Evolutionary conservation across 2,329 filamentous ascomycete genomes (phyloP), one percentile per base, ranked within the genome.

Genomic region (Sporothrix inflata): DNA sequence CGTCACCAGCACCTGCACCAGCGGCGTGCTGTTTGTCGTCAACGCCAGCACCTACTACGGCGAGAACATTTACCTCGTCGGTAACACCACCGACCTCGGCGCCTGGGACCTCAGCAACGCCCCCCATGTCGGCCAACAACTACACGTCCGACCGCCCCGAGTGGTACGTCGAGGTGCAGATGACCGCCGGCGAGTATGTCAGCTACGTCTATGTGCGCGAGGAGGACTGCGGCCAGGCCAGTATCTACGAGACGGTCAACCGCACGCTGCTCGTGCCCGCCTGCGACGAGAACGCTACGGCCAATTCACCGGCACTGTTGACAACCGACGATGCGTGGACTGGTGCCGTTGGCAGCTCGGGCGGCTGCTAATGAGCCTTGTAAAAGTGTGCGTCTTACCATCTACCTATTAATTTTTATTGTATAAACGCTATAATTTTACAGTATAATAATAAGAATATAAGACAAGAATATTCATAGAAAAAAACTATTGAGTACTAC

Each of bases 161-260:
- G 6, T 94, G 91, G 91, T 84, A 81, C 66, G 84, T 80, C 0
- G 86, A 85, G 0, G 78, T 92, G 42, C 82, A 81, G 1, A 79
- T 94, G 19, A 79, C 83, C 0, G 83, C 88, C 0, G 90, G 90
- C 2, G 83, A 83, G 67, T 80, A 79, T 3, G 82, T 93, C 57
- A 77, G 88, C 81, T 93, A 92, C 79, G 92, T 93, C 82, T 94
- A 88, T 78, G 86, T 93, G 76, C 86, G 87, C 68, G 84, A 90
- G 53, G 83, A 84, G 73, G 77, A 66, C 61, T 66, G 61, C 42
- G 61, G 42, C 40, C 61, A 66, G 42, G 40, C 40, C 42, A 47
- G 42, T 40, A 66, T 66, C 40, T 66, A 66, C 61, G 61, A 66
- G 21, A 19, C 61, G 3, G 61, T 66, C 40, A 66, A 66, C 61